Base-by-base conservation (phyloP, 2,329 filamentous ascomycete species). In the Colletotrichum musae region DNA sequence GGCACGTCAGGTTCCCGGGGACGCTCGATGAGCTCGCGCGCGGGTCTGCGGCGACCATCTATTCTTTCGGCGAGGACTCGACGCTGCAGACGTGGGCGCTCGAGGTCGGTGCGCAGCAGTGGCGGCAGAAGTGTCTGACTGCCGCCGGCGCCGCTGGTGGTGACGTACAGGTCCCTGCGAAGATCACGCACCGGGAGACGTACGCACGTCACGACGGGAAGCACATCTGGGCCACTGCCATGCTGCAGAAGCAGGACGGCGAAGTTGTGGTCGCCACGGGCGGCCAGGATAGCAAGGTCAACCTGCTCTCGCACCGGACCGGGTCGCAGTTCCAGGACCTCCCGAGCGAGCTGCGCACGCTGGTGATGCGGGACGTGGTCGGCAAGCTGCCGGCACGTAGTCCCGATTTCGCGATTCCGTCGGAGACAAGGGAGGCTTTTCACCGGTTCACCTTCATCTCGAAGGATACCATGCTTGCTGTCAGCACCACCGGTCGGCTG, bases 1-100 rank as follows among this genome's bases (percentile, higher is more conserved):
- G 96, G 96, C 88, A 90, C 53, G 89, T 97, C 9, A 87, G 88
- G 63, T 96, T 98, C 72, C 80, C 90, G 1, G 77, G 73, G 47
- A 73, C 57, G 41, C 70, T 69, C 18, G 73, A 53, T 47, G 53
- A 66, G 2, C 32, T 73, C 9, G 66, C 59, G 2, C 21, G 53
- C 16, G 68, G 64, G 2, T 61, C 77, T 7, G 70, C 74, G 2
- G 66, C 91, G 18, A 84, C 83, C 10, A 75, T 97, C 1, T 86
- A 94, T 48, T 97, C 95, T 0, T 93, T 94, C 73, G 94, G 95
- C 12, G 95, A 98, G 80, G 95, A 98, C 79, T 89, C 92, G 9
- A 93, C 92, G 6, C 88, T 89, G 61, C 91, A 95, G 74, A 83
- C 87, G 70, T 98, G 95, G 94, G 83, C 83, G 52, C 77, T 92